Evolutionary conservation across 176 grass and related monocot genomes (phyloP).

Genomic region (Cenchrus fungigraminus): DNA sequence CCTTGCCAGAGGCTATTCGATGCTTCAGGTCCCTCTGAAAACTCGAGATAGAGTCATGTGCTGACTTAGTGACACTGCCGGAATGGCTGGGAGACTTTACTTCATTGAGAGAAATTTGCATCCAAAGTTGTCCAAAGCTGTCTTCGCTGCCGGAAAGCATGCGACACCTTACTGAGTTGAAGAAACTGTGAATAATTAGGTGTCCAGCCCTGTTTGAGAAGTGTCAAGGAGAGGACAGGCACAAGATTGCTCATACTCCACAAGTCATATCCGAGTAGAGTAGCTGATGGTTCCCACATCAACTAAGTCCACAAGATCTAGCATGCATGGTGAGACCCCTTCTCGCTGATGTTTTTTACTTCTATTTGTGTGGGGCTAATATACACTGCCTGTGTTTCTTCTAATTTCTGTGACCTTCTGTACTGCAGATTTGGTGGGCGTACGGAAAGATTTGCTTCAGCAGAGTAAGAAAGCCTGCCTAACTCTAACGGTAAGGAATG

Average conservation of each 20-base stretch:
- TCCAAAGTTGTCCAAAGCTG: not conserved
- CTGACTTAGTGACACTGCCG: not conserved
- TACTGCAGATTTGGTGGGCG: not conserved
- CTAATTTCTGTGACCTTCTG: not conserved
- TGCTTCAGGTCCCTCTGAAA: not conserved
- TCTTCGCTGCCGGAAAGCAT: constrained; percentile 1
- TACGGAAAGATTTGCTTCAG: not conserved
- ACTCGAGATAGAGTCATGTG: not conserved
- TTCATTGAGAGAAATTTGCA: not conserved
- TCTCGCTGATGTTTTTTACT: not conserved
- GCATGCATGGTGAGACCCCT: not conserved
- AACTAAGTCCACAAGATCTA: too few relatives aligned
- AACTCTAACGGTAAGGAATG: too few relatives aligned
- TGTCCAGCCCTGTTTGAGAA: not conserved
- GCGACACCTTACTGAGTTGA: not conserved
- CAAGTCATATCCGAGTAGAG: not conserved
- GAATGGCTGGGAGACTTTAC: not conserved
- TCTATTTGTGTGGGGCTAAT: not conserved
- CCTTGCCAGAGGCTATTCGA: not conserved
- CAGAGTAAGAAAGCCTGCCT: too few relatives aligned
- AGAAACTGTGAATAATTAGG: not conserved
- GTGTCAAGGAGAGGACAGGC: not conserved
- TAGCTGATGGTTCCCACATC: too few relatives aligned
- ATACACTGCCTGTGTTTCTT: not conserved
- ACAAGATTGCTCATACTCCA: constrained; percentile 20